A percentile compares a stretch with the other conserved stretches of the same genome.
Evolutionary conservation across 441 rosid genomes (phyloP).

Genomic region (Erodium texanum): DNA sequence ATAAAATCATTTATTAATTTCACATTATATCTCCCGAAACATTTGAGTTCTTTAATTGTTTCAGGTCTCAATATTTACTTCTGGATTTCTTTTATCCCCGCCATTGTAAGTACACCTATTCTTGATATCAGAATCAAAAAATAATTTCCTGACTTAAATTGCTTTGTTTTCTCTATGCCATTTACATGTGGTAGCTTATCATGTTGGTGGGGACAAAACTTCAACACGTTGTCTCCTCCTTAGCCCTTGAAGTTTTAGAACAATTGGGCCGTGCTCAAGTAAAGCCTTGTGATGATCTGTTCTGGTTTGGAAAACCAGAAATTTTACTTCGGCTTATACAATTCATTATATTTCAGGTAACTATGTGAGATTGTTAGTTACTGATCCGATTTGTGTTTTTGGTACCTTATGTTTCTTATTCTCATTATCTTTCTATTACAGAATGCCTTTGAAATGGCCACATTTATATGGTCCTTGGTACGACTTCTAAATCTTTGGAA

Average conservation of each 20-base stretch:
- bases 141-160: not conserved
- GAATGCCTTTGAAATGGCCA: slow-evolving; percentile 99
- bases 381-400: too few relatives aligned
- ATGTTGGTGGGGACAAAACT: slow-evolving; percentile 91
- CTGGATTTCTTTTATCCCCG: slow-evolving; percentile 94
- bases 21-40: not conserved
- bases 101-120: slow-evolving; percentile 50
- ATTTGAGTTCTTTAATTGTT: slow-evolving; percentile 16
- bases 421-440: slow-evolving; percentile 24
- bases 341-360: slow-evolving; percentile 92
- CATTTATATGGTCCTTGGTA: slow-evolving; percentile 90
- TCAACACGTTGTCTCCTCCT: slow-evolving; percentile 76
- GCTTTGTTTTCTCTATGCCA: not conserved
- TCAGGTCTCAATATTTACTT: slow-evolving; percentile 84
- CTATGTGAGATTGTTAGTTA: too few relatives aligned
- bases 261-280: slow-evolving; percentile 72
- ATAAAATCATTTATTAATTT: slow-evolving; percentile 5
- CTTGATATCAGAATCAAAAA: not conserved
- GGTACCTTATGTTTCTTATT: not conserved
- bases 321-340: slow-evolving; percentile 62
- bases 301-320: slow-evolving; percentile 94
- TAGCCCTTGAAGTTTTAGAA: slow-evolving; percentile 81
- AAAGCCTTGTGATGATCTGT: slow-evolving; percentile 79
- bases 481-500: slow-evolving; percentile 11
- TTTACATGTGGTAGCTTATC: slow-evolving; percentile 39